These are phyloP conservation scores for Cubamyces lactineus DNA, from an alignment of 768 basidiomycete species.

Conservation along the genomic window DNA sequence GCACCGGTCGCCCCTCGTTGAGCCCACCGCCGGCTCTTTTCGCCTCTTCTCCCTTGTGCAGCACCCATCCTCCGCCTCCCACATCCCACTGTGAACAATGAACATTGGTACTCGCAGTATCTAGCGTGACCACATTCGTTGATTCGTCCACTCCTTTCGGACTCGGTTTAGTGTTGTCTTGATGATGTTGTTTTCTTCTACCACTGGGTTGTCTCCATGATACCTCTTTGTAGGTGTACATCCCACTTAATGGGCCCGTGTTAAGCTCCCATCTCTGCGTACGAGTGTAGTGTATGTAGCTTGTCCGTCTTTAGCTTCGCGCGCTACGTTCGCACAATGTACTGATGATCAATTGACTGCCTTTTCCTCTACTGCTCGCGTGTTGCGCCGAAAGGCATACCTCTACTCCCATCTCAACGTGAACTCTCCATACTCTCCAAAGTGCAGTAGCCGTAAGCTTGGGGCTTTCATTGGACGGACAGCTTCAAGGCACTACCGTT, in stretches of 20 bases:
- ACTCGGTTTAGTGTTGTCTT: constrained; percentile 9
- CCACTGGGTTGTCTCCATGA: constrained; percentile 5
- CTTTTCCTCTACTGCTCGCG: too few relatives aligned
- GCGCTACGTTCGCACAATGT: constrained; percentile 19
- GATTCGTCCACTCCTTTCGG: constrained; percentile 5
- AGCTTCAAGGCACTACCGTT: background rate
- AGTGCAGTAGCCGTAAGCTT: background rate
- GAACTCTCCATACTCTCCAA: background rate
- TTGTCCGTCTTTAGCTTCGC: background rate
- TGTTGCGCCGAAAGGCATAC: too few relatives aligned
- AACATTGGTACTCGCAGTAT: constrained; percentile 1
- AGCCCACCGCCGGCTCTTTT: background rate
- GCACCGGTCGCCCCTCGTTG: background rate
- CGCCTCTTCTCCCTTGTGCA: constrained; percentile 18
- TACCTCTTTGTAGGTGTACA: constrained; percentile 10
- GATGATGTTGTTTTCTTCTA: constrained; percentile 5
- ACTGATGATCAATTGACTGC: constrained; percentile 1
- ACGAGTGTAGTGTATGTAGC: constrained; percentile 11
- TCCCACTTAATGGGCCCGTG: background rate
- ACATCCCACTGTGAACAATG: constrained; percentile 1
- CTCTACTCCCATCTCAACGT: too few relatives aligned
- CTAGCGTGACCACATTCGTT: constrained; percentile 14
- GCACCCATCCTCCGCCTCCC: constrained; percentile 3
- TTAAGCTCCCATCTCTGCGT: background rate
- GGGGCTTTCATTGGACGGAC: background rate